Evolutionary conservation across 208 protist species (phyloP).

Genomic region (Acanthamoeba rhysodes): DNA sequence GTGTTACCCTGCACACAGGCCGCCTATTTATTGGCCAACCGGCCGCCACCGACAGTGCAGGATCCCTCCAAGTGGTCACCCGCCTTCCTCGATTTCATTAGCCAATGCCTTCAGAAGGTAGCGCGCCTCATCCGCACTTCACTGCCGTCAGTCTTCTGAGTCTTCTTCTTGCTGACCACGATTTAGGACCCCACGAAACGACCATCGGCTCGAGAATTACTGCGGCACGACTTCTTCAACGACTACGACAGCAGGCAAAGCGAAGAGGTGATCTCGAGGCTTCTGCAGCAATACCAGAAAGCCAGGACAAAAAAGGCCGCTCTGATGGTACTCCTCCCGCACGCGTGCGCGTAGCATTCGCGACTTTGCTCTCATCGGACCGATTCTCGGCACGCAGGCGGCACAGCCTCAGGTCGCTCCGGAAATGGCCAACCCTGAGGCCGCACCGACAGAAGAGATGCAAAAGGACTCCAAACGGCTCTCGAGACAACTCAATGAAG

Average conservation of each 20-base stretch:
- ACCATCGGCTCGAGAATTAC: conserved; percentile 28
- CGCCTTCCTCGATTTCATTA: conserved; percentile 36
- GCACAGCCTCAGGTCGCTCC: neutral
- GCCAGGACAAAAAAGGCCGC: conserved; percentile 8
- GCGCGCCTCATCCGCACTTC: neutral
- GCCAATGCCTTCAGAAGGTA: conserved; percentile 41
- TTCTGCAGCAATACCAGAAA: conserved; percentile 30
- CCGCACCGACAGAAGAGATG: neutral
- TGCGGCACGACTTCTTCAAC: conserved; percentile 59
- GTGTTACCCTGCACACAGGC: neutral
- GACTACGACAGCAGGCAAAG: conserved; percentile 44
- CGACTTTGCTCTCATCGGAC: too few species aligned
- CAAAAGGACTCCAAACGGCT: neutral
- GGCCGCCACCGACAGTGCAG: conserved; percentile 27
- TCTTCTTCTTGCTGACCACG: neutral
- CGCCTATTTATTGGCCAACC: conserved; percentile 36
- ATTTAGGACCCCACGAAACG: conserved; percentile 16
- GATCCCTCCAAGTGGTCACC: conserved; percentile 39
- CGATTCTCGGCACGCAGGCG: neutral
- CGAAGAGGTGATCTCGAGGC: conserved; percentile 52
- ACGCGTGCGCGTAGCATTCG: neutral
- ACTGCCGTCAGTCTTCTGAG: neutral
- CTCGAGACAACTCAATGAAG: neutral
- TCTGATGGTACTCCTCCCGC: neutral
- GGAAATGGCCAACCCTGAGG: neutral